Evolutionary conservation across 306 rosid genomes (phyloP).

Genomic region (Cucurbita pepo): DNA sequence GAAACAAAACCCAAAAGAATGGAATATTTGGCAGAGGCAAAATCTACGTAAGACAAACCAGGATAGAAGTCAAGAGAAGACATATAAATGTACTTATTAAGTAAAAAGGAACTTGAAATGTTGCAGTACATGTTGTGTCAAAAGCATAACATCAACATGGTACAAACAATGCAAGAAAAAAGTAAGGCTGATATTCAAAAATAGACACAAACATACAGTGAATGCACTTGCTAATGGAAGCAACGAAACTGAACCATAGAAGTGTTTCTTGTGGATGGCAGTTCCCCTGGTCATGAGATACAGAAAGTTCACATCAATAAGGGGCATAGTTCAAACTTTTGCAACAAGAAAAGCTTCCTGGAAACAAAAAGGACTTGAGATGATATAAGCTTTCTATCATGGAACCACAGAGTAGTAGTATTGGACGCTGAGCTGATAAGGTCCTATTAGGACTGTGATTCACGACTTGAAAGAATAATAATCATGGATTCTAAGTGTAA

Average conservation of each 20-base stretch:
- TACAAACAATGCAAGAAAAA: neutral
- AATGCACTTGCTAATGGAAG: slow-evolving; percentile 67
- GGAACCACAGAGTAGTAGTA: neutral
- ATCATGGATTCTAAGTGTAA: neutral
- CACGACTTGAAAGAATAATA: too few relatives aligned
- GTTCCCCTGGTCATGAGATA: slow-evolving; percentile 50
- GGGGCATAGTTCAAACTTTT: neutral
- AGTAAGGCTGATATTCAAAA: neutral
- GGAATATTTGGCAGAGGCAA: slow-evolving; percentile 85
- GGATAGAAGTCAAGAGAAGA: slow-evolving; percentile 2
- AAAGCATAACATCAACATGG: neutral
- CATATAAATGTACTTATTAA: neutral
- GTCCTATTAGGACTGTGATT: too few relatives aligned
- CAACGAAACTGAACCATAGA: slow-evolving; percentile 54
- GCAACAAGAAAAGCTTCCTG: neutral
- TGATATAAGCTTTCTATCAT: neutral
- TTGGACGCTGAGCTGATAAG: neutral
- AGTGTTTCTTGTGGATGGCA: slow-evolving; percentile 54
- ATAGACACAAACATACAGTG: slow-evolving; percentile 41
- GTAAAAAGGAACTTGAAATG: neutral
- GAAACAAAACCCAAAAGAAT: slow-evolving; percentile 76
- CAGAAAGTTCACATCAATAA: slow-evolving; percentile 11
- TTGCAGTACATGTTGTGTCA: neutral
- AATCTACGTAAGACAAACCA: slow-evolving; percentile 34
- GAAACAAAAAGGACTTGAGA: neutral